Evolutionary conservation across 192 early-diverging fungal species (phyloP), one percentile per base, ranked within the genome.

Genomic region (Coemansia sp.): DNA sequence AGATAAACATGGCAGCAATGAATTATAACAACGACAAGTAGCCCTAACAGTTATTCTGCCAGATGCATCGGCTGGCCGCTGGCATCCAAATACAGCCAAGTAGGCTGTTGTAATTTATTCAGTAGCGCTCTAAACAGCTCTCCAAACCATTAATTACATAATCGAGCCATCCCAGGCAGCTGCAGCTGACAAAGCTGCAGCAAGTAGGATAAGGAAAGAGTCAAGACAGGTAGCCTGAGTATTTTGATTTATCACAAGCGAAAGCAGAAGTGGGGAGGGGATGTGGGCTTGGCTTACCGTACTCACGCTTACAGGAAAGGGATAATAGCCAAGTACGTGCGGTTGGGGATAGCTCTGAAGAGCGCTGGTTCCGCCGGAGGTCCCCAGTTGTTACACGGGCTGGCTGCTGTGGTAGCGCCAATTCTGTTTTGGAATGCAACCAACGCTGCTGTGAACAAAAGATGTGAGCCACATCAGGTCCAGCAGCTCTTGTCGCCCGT

Each of bases 21-120:
- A 27, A 27, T 27, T 46, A 48, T 34, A 64, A 46, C 5, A 29
- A 21, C 27, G 27, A 27, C 27, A 12, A 32, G 8, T 38, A 4
- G 38, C 15, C 17, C 1, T 19, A 63, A 21, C 21, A 41, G 46
- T 34, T 17, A 66, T 75, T 41, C 29, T 32, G 48, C 70, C 73
- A 12, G 41, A 50, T 64, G 63, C 29, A 51, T 17, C 50, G 25
- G n/a, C 44, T n/a, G 44, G 44, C n/a, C 44, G 14, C 44, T 45
- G 44, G 21, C 50, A 12, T 11, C 50, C 51, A 0, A 27, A 29
- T 55, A 31, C 25, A 55, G 27, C 15, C 51, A 55, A 9, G 12
- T 14, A 55, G 15, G 19, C n/a, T 0, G 46, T 55, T 25, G 51
- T 6, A 10, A 27, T 12, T 14, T 15, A 25, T 29, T 15, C 27